Percentiles rank a stretch among this genome's conserved stretches.
Conservation (phyloP, 768 basidiomycete genomes). For the Tylopilus sp. region DNA sequence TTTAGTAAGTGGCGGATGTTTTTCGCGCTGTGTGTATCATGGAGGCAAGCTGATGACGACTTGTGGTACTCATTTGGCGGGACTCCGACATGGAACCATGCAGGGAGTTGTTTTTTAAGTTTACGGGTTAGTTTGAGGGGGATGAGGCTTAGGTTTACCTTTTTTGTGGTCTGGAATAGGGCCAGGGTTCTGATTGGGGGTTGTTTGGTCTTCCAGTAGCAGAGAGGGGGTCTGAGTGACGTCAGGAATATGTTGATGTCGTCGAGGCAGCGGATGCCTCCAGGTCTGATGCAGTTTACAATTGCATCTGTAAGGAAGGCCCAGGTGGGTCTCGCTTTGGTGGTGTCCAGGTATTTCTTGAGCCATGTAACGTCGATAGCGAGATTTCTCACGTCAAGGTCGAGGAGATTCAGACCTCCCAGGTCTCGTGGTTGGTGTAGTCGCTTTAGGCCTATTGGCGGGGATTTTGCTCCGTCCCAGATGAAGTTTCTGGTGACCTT, state of each 20-base stretch:
- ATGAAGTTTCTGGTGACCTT: not conserved
- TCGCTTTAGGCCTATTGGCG: not conserved
- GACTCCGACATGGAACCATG: not conserved
- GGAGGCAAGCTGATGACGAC: not conserved
- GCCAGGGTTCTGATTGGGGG: not conserved
- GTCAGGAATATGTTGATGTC: not conserved
- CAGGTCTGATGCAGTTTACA: not conserved
- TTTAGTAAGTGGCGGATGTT: not conserved
- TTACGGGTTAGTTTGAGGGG: not conserved
- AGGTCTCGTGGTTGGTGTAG: not conserved
- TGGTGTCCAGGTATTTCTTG: not conserved
- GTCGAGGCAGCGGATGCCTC: not conserved
- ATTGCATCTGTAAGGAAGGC: not conserved
- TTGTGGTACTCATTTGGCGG: not conserved
- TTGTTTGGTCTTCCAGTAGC: not conserved
- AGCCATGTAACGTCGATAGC: not conserved
- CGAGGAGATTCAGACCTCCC: not conserved
- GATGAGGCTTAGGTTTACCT: not conserved
- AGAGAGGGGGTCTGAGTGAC: not conserved
- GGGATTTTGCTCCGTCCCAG: not conserved
- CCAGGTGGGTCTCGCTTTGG: not conserved
- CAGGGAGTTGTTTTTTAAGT: not conserved
- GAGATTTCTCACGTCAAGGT: not conserved
- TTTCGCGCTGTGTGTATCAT: not conserved
- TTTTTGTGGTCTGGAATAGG: not conserved